phyloP scores from a whole-genome alignment of 73 alveolate genomes.

The Stentor coeruleus region DNA sequence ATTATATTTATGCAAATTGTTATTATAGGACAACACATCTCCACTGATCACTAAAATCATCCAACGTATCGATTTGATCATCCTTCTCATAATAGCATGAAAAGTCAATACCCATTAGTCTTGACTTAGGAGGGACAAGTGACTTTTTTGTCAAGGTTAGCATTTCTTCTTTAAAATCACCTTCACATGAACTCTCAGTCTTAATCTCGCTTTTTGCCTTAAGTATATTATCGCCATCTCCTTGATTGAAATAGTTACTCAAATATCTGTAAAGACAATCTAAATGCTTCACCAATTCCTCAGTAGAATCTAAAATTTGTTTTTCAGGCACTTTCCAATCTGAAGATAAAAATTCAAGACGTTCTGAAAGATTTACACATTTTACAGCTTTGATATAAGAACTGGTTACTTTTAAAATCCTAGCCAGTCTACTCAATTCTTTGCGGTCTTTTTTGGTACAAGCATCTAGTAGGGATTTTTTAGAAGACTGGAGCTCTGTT shows the following conservation, averaged over 20 bases:
- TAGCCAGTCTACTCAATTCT: neutral
- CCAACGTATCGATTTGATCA: neutral
- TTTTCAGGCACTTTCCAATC: neutral
- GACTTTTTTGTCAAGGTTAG: neutral
- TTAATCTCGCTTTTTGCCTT: neutral
- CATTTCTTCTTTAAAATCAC: neutral
- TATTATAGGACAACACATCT: neutral
- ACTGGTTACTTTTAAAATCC: neutral
- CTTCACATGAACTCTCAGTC: neutral
- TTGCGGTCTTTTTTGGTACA: neutral
- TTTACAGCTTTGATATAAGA: neutral
- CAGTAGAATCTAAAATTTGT: too few species aligned
- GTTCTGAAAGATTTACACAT: neutral
- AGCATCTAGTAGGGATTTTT: neutral
- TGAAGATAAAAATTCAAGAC: neutral
- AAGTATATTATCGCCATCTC: neutral
- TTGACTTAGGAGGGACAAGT: conserved; percentile 3
- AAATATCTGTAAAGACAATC: neutral
- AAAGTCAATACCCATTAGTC: neutral
- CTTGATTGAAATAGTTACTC: neutral
- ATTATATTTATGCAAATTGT: too few species aligned
- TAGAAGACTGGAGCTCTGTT: neutral
- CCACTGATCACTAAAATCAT: neutral
- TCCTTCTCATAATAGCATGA: neutral
- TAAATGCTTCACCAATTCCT: neutral